Evolutionary conservation across 164 flowering plant species (phyloP), one percentile per base, ranked within the genome.

Genomic region (Protea cynaroides): DNA sequence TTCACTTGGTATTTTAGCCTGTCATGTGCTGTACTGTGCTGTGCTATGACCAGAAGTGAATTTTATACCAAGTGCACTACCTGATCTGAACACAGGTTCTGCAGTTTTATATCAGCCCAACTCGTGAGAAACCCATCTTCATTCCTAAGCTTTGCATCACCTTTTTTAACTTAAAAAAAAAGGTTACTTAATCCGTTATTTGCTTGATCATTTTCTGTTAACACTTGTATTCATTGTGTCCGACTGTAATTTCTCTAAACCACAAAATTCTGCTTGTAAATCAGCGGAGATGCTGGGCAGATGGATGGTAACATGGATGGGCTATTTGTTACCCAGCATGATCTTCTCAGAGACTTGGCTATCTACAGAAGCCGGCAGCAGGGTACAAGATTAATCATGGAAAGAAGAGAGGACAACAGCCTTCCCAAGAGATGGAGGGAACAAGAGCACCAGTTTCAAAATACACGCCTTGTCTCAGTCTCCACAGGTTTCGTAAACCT

Each of bases 321-420:
- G 34, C 34, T 29, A 29, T 29, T 29, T 29, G 34, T 29, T 29
- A 55, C 46, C 25, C 84, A 73, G 58, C 84, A 80, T 69, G 86
- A 83, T 74, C 65, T 83, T 21, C 80, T 83, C 13, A 75, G 84
- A 65, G 78, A 82, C 25, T 62, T 82, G 25, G 72, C 79, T 29
- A 69, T 78, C 61, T 65, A 71, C 56, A 67, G 59, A 53, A 71
- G 37, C 14, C 18, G 74, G 25, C 69, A 65, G 40, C 2, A 29
- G 34, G 5, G 34, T 29, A 29, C 34, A 29, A 29, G 34, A 29
- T 29, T 29, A 29, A 29, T 69, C 51, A 29, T 78, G n/a, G 75
- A 80, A 15, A 34, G 66, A 12, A 56, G 37, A 36, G 78, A 66
- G 63, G 61, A 78, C 58, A 25, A 66, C 58, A 25, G 64, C 24